Conservation (phyloP, 805 yeast genomes). For the Cyberlindnera sargentensis region DNA sequence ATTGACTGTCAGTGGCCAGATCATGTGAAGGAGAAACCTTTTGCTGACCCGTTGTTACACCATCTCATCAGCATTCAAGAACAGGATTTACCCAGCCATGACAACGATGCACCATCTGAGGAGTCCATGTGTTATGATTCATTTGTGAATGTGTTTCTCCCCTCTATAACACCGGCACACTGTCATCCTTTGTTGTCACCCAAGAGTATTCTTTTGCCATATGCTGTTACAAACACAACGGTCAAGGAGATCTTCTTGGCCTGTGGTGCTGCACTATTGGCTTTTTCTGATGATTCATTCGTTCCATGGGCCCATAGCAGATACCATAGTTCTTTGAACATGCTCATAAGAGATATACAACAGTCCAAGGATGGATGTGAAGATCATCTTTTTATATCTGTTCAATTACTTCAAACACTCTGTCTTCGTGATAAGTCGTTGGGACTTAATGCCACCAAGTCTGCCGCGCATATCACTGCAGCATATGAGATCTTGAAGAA, state of each 20-base stretch:
- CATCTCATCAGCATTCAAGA: conserved; percentile 20
- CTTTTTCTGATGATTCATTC: conserved; percentile 16
- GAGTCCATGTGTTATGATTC: conserved; percentile 17
- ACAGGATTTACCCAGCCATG: conserved; percentile 11
- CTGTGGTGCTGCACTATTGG: conserved; percentile 21
- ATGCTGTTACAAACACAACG: conserved; percentile 10
- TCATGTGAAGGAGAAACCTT: conserved; percentile 6
- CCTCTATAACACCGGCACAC: conserved; percentile 19
- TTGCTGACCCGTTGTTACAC: conserved; percentile 8
- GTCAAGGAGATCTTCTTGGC: conserved; percentile 21
- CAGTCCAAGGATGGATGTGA: conserved; percentile 18
- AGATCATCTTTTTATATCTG: conserved; percentile 21
- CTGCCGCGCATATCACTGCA: conserved; percentile 21
- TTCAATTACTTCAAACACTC: conserved; percentile 20
- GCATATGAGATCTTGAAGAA: conserved; percentile 22
- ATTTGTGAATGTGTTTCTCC: conserved; percentile 16
- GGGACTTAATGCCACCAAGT: conserved; percentile 21
- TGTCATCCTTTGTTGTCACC: conserved; percentile 18
- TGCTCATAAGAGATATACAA: conserved; percentile 16
- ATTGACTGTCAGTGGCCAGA: conserved; percentile 17
- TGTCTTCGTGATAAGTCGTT: conserved; percentile 22
- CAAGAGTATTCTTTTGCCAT: conserved; percentile 13
- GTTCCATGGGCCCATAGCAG: conserved; percentile 12
- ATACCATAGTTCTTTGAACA: conserved; percentile 15
- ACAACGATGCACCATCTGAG: conserved; percentile 10